These are phyloP conservation scores for Fusarium irregulare DNA, from an alignment of 2,329 filamentous ascomycete species.

Conservation along the genomic window DNA sequence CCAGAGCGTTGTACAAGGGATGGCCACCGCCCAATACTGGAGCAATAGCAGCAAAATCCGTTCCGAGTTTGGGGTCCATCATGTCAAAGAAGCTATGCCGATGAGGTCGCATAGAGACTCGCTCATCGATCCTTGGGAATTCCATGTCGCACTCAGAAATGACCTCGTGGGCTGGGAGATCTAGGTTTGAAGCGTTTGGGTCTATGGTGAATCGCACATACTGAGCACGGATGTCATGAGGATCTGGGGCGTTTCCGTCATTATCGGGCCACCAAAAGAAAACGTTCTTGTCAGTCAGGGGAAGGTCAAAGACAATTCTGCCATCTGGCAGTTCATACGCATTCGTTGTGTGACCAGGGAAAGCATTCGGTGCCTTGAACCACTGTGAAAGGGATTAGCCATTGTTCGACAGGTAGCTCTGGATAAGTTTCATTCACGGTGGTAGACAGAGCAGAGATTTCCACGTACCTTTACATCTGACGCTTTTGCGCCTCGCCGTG, in stretches of 20 bases:
- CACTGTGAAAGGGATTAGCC: background rate
- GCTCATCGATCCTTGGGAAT: background rate
- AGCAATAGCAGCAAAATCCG: background rate
- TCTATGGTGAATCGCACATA: background rate
- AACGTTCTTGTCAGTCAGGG: conserved; percentile 21
- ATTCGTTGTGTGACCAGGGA: conserved; percentile 25
- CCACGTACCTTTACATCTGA: background rate
- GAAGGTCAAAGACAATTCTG: conserved; percentile 19
- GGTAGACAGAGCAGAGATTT: background rate
- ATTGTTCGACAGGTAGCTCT: rapidly evolving
- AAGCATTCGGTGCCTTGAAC: conserved; percentile 1
- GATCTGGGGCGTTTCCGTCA: background rate
- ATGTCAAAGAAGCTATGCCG: background rate
- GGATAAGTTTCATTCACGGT: background rate
- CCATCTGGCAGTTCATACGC: conserved; percentile 24
- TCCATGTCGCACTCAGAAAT: background rate
- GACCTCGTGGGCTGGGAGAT: background rate
- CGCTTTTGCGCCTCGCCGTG: background rate
- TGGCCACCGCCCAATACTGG: background rate
- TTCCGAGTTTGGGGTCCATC: background rate
- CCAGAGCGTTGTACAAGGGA: background rate
- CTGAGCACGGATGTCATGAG: background rate
- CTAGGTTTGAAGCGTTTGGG: background rate
- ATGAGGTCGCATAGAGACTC: background rate
- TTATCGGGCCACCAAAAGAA: conserved; percentile 1